Evolutionary conservation across 768 basidiomycete genomes (phyloP), one percentile per base, ranked within the genome.

Genomic region (Rhodosporidiobolus odoratus): DNA sequence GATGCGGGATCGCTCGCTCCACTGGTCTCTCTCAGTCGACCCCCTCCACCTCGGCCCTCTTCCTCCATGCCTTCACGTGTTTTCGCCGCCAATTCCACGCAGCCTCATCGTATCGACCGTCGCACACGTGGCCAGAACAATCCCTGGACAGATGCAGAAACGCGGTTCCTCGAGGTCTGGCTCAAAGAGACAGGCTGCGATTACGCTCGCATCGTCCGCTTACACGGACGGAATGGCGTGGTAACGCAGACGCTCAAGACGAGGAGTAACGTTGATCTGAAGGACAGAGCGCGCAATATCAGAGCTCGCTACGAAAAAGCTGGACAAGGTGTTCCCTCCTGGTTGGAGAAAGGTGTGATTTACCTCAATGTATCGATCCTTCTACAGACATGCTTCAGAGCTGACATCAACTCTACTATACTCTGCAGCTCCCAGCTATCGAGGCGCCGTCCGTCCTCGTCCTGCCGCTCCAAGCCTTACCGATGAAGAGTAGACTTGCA

Each of bases 201-300:
- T 30, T 69, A 54, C 53, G 30, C 15, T 13, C 8, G 12, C 19
- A 66, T 71, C 27, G 57, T 62, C 8, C 13, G 40, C 35, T 35
- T 43, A 2, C 61, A 71, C 34, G 69, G 69, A 10, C 30, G 12
- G 45, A 15, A 53, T 1, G 69, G 65, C 2, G 32, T 19, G 12
- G 12, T 4, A 1, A 30, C 23, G 5, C 8, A n/a, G 32, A 34
- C 25, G 19, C 38, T 71, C 60, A 71, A 71, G 48, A 61, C 69
- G 8, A 47, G 62, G 60, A n/a, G n/a, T n/a, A n/a, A n/a, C n/a
- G n/a, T n/a, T n/a, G n/a, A n/a, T n/a, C n/a, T n/a, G n/a, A n/a
- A n/a, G n/a, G n/a, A n/a, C n/a, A n/a, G n/a, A n/a, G n/a, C n/a
- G n/a, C n/a, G n/a, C n/a, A 62, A 62, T 37, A 25, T 66, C 19